Percentiles rank a stretch among this genome's conserved stretches.
phyloP scores from a whole-genome alignment of 2,329 filamentous ascomycete species.

The Davidsoniella australis region DNA sequence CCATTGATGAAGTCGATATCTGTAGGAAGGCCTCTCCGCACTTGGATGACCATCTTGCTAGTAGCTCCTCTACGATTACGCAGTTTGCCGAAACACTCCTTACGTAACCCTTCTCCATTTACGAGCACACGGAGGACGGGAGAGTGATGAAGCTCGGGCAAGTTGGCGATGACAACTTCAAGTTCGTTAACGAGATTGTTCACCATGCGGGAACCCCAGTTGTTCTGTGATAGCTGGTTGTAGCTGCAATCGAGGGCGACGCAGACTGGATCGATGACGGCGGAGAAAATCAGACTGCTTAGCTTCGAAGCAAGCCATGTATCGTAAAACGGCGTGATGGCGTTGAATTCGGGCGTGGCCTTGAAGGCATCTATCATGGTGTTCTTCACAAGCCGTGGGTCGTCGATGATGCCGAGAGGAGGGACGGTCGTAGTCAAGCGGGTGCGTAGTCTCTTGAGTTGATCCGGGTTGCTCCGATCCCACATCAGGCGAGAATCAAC shows the following conservation, averaged over 20 bases:
- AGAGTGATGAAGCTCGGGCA: constrained; percentile 56
- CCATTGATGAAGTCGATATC: constrained; percentile 80
- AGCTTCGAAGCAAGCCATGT: constrained; percentile 59
- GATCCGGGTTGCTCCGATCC: constrained; percentile 19
- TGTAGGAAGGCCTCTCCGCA: constrained; percentile 43
- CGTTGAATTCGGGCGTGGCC: constrained; percentile 9
- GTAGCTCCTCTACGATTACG: constrained; percentile 35
- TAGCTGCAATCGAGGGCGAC: constrained; percentile 64
- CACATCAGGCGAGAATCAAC: constrained; percentile 31
- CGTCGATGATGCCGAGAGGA: constrained; percentile 3
- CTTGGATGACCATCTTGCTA: constrained; percentile 51
- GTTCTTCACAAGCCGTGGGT: constrained; percentile 6
- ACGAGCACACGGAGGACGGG: constrained; percentile 39
- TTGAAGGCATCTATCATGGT: constrained; percentile 10
- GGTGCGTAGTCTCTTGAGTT: constrained; percentile 19
- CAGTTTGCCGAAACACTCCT: constrained; percentile 38
- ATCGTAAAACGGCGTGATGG: constrained; percentile 20
- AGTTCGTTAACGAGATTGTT: constrained; percentile 60
- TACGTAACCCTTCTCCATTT: constrained; percentile 43
- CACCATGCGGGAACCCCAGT: constrained; percentile 46
- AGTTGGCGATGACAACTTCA: constrained; percentile 46
- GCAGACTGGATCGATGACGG: constrained; percentile 66
- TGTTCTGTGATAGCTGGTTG: constrained; percentile 51
- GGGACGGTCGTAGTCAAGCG: constrained; percentile 10
- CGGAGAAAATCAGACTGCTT: constrained; percentile 58